phyloP scores from a whole-genome alignment of 441 rosid genomes.

The Bocquillonia castaneifolia region DNA sequence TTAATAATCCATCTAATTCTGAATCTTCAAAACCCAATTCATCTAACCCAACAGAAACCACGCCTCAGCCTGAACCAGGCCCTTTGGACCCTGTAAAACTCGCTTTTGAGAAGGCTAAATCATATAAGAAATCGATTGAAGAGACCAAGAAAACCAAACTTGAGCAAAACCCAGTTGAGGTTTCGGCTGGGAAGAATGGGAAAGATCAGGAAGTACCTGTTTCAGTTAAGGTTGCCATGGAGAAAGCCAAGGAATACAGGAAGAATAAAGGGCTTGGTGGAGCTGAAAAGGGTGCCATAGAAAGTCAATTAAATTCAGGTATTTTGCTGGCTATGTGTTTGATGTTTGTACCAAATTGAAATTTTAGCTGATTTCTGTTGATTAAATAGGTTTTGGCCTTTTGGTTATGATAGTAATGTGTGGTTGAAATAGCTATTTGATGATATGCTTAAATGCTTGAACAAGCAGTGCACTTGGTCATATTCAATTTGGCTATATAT shows the following conservation, averaged over 20 bases:
- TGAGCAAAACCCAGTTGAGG: constrained; percentile 21
- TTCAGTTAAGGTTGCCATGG: constrained; percentile 39
- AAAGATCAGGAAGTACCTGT: constrained; percentile 26
- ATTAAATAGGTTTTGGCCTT: too few species aligned
- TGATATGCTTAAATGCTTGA: too few species aligned
- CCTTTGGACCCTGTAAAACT: constrained; percentile 55
- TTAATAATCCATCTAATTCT: constrained; percentile 28
- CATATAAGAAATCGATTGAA: constrained; percentile 38
- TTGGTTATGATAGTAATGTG: too few species aligned
- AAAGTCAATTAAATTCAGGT: constrained; percentile 31
- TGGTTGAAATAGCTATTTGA: too few species aligned
- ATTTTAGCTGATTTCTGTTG: constrained; percentile 2
- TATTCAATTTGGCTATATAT: not conserved
- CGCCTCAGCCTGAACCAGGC: constrained; percentile 27
- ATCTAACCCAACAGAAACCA: constrained; percentile 20
- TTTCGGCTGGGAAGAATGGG: constrained; percentile 15
- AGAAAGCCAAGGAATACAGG: constrained; percentile 39
- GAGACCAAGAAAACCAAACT: constrained; percentile 14
- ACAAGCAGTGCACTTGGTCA: too few species aligned
- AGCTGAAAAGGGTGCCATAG: constrained; percentile 18
- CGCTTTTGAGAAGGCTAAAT: constrained; percentile 59
- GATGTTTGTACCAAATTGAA: too few species aligned
- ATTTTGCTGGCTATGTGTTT: not conserved
- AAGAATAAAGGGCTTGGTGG: constrained; percentile 28
- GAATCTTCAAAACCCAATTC: constrained; percentile 33